These are phyloP conservation scores for Cornus controversa DNA, from an alignment of 148 eudicot genomes.

Conservation along the genomic window DNA sequence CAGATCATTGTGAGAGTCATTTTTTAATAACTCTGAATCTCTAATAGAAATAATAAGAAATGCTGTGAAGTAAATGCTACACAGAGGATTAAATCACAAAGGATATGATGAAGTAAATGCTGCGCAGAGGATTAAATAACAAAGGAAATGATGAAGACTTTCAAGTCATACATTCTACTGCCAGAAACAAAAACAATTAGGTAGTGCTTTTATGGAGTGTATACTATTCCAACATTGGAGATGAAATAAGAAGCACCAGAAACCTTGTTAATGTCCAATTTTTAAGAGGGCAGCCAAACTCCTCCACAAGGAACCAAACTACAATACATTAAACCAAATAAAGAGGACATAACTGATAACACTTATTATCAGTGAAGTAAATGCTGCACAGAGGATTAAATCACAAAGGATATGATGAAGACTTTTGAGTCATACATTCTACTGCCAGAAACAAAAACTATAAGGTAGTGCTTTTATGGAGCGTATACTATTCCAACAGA, in stretches of 20 bases:
- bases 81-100: neutral
- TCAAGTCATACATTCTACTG: neutral
- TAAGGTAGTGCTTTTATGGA: neutral
- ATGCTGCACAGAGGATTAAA: neutral
- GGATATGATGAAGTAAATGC: neutral
- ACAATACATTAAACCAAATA: too few species aligned
- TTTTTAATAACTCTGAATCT: neutral
- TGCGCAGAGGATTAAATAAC: neutral
- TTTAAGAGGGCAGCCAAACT: too few species aligned
- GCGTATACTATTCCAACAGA: neutral
- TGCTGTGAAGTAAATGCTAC: neutral
- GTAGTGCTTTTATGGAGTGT: neutral
- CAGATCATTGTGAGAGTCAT: neutral
- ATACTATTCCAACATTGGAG: too few species aligned
- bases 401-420: neutral
- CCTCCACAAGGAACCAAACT: too few species aligned
- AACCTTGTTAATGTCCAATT: too few species aligned
- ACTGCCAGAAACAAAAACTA: neutral
- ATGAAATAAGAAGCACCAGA: too few species aligned
- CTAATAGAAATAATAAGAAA: neutral
- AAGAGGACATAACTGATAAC: too few species aligned
- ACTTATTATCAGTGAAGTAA: too few species aligned
- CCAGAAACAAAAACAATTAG: neutral
- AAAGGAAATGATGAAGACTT: neutral
- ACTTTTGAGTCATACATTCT: neutral